Evolutionary conservation across 2,329 filamentous ascomycete species (phyloP), one percentile per base, ranked within the genome.

Genomic region (Botrytis aclada): DNA sequence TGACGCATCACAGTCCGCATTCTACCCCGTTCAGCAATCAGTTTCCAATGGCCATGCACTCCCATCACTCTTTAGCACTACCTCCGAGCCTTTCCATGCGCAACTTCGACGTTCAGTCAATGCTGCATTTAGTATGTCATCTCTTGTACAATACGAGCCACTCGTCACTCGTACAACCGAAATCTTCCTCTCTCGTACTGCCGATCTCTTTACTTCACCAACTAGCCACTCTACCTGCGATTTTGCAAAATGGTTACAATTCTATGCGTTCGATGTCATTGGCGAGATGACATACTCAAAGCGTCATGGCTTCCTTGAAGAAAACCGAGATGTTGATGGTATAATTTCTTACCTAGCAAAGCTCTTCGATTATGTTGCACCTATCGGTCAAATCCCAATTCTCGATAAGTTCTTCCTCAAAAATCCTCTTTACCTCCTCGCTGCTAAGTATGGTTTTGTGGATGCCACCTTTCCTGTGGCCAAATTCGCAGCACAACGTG

Each of bases 241-340:
- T 78, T 91, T 93, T 72, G 88, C 89, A 1, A 84, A 85, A 73
- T 94, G 92, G 92, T 83, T 95, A 73, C 92, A 95, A 78, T 94
- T 90, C 80, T 94, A 93, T 77, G 93, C 93, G 0, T 95, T 95
- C 78, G 93, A 95, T 79, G 92, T 94, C 22, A 94, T 94, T 75
- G 92, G 92, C 9, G 90, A 93, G 74, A 88, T 94, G 78, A 94
- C 92, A 0, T 94, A 93, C 82, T 90, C 88, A 80, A 93, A 93
- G 80, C 86, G 91, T 0, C 87, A 94, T 73, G 93, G 93, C 0
- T 95, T 95, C 76, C 83, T 95, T 2, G 92, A 95, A 81, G 86
- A 88, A 79, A 90, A 93, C 69, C 86, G 90, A 79, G 93, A 95
- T 75, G 88, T 95, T 20, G 91, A 93, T 75, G 91, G 91, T 0